phyloP scores from a whole-genome alignment of 345 rosid species.

The Linum tenue region DNA sequence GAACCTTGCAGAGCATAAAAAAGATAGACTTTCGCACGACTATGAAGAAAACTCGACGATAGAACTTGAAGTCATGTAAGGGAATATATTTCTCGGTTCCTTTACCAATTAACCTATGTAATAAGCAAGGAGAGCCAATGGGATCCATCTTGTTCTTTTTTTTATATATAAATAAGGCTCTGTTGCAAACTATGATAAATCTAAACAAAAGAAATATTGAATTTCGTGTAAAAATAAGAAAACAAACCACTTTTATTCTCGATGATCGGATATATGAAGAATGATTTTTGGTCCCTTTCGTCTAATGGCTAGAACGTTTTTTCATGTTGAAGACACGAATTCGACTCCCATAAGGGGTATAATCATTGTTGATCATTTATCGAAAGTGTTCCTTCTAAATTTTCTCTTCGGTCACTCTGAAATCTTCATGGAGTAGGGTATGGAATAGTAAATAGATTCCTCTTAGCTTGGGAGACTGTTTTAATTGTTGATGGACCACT shows the following conservation, averaged over 20 bases:
- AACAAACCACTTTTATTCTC: not conserved
- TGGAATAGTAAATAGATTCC: not conserved
- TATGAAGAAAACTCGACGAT: not conserved
- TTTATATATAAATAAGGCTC: not conserved
- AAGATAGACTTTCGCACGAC: not conserved
- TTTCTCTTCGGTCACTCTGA: not conserved
- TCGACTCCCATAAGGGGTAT: constrained; percentile 22
- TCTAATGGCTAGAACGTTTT: constrained; percentile 21
- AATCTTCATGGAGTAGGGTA: not conserved
- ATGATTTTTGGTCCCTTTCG: constrained; percentile 3
- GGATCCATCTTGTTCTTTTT: not conserved
- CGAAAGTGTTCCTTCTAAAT: not conserved
- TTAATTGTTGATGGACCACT: not conserved
- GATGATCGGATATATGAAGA: not conserved
- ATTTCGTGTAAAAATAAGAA: not conserved
- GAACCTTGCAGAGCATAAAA: not conserved
- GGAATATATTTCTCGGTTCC: not conserved
- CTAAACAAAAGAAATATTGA: too few species aligned
- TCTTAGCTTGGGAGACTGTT: not conserved
- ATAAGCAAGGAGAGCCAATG: not conserved
- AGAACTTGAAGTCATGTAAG: not conserved
- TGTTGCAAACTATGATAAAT: not conserved
- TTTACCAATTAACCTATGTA: not conserved
- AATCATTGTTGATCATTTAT: not conserved
- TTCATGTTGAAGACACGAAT: constrained; percentile 24